These are phyloP conservation scores for Pseudodiploospora longispora DNA, from an alignment of 2,329 filamentous ascomycete genomes.

Conservation along the genomic window DNA sequence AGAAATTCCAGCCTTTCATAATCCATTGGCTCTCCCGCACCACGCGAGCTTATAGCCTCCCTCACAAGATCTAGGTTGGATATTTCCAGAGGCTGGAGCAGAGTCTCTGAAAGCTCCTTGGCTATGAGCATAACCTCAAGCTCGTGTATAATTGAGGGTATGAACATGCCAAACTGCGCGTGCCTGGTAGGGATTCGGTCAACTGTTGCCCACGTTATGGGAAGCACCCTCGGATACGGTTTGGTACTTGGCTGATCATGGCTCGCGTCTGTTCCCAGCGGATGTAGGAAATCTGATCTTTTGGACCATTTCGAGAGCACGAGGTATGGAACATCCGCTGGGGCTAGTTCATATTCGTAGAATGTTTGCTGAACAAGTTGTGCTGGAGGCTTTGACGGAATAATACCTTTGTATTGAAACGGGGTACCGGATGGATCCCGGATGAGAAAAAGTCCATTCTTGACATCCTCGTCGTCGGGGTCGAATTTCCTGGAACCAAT, in stretches of 20 bases:
- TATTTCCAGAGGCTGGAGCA: slow-evolving; percentile 39
- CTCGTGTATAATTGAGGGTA: slow-evolving; percentile 67
- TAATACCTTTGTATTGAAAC: slow-evolving; percentile 31
- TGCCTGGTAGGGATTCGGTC: slow-evolving; percentile 38
- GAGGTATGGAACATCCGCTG: slow-evolving; percentile 41
- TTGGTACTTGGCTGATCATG: slow-evolving; percentile 26
- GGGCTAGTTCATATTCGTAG: slow-evolving; percentile 28
- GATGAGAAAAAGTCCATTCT: slow-evolving; percentile 26
- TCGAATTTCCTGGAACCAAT: slow-evolving; percentile 23
- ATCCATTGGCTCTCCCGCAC: slow-evolving; percentile 51
- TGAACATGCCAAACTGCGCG: slow-evolving; percentile 48
- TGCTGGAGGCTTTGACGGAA: slow-evolving; percentile 36
- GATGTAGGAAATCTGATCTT: slow-evolving; percentile 52
- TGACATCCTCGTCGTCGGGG: slow-evolving; percentile 13
- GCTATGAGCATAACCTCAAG: slow-evolving; percentile 59
- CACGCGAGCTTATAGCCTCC: slow-evolving; percentile 62
- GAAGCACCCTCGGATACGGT: slow-evolving; percentile 36
- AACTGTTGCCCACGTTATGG: slow-evolving; percentile 37
- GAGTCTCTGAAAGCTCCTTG: slow-evolving; percentile 39
- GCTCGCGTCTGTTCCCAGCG: slow-evolving; percentile 6
- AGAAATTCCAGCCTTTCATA: slow-evolving; percentile 85
- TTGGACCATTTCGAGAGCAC: slow-evolving; percentile 42
- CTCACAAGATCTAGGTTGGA: slow-evolving; percentile 47
- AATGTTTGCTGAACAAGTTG: slow-evolving; percentile 31
- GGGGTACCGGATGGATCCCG: slow-evolving; percentile 29